Base-by-base conservation (phyloP, 441 rosid species). In the Flueggea neowawraea region DNA sequence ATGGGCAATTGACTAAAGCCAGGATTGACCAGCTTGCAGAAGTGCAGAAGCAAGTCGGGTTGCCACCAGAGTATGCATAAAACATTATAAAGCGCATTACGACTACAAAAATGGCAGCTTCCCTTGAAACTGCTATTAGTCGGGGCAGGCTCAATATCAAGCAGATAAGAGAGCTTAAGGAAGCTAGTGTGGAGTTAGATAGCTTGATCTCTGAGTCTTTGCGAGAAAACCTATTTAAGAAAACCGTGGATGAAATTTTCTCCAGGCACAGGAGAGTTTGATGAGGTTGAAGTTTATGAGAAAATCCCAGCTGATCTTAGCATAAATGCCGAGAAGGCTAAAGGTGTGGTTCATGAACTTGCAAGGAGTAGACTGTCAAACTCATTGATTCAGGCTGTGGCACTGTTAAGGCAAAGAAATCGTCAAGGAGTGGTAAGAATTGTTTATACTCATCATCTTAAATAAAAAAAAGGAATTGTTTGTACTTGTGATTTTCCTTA, bases 161-260 rank as follows among this genome's bases (percentile, higher is more conserved):
- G 74, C 94, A 95, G 82, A 89, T 95, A 57, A 78, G 99, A 60
- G 98, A 91, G 68, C 89, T 95, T 10, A 95, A 89, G 82, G 96
- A 87, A 69, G 83, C 97, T 16, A 83, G 78, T 63, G 82, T 95
- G 58, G 86, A 86, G 52, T 77, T 95, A 58, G 92, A 95, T 69
- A 85, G 73, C 80, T 84, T 91, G 92, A 82, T 95, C 52, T 78
- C 96, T 12, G 82, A 78, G 84, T 84, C 78, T 57, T 72, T 88
- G 72, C 77, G 99, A 51, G 88, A 82, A 74, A 91, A 78, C 69
- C 85, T 95, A 64, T 89, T 89, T 72, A 91, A 82, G 75, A 95
- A 91, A 80, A 86, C 89, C 0, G 74, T 84, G 50, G 80, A 84
- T n/a, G n/a, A n/a, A n/a, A n/a, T n/a, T n/a, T n/a, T n/a, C n/a